These are phyloP conservation scores for Mariannaea sp. DNA, from an alignment of 2,329 filamentous ascomycete species.

Conservation along the genomic window DNA sequence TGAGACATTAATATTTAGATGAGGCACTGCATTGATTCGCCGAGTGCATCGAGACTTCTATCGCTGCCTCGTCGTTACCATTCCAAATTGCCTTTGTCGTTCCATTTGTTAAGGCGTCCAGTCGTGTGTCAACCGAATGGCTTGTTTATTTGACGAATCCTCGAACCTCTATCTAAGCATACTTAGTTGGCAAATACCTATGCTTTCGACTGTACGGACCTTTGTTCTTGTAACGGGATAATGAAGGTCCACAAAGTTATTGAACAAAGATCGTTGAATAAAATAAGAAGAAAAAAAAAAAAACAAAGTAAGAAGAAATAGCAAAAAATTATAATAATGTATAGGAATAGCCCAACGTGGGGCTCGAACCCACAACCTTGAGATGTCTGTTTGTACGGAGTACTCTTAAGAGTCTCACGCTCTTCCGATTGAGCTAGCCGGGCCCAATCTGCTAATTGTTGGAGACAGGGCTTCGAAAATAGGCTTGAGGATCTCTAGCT, in stretches of 20 bases:
- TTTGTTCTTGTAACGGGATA: not conserved
- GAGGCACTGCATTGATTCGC: no score
- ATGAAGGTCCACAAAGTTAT: not conserved
- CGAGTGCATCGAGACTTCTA: no score
- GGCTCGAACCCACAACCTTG: not conserved
- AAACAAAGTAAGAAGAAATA: no score
- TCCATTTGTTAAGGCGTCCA: no score
- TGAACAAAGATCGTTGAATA: not conserved
- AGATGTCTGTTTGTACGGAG: not conserved
- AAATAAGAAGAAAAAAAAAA: not conserved
- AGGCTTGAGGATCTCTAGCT: not conserved
- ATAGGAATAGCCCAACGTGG: not conserved
- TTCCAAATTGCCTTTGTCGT: no score
- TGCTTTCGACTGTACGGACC: not conserved
- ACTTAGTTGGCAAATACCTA: no score
- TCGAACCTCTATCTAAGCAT: no score
- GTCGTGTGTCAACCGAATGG: no score
- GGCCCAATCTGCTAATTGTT: not conserved
- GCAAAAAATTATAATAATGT: not conserved
- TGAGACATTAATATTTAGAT: no score
- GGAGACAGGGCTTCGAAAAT: not conserved
- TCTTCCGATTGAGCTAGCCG: conserved; percentile 3
- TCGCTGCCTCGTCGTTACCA: no score
- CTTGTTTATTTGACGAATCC: no score
- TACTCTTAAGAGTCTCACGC: conserved; percentile 4